These are phyloP conservation scores for Fraxinus albicans DNA, from an alignment of 305 asterid species.

Conservation along the genomic window DNA sequence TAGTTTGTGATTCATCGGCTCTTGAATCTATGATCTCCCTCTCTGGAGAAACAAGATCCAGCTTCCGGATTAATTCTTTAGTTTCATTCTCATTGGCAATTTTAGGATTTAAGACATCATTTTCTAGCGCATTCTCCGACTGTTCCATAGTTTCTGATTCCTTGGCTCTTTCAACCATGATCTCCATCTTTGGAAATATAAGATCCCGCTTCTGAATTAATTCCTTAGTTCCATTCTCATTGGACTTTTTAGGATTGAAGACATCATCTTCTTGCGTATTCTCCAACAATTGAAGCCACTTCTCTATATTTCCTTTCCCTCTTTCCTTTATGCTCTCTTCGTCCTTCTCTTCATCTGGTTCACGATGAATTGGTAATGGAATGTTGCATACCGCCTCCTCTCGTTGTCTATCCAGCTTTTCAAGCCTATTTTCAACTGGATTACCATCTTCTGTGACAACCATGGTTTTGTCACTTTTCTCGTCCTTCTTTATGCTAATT, in stretches of 20 bases:
- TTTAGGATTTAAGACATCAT: constrained; percentile 24
- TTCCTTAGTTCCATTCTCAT: constrained; percentile 33
- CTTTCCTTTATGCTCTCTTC: constrained; percentile 78
- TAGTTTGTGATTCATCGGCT: not conserved
- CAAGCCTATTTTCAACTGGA: constrained; percentile 47
- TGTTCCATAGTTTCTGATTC: not conserved
- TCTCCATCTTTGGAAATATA: not conserved
- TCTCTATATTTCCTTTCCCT: constrained; percentile 89
- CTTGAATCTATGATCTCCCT: not conserved
- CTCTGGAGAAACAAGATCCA: constrained; percentile 33
- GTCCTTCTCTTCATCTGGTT: constrained; percentile 59
- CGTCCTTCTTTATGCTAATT: constrained; percentile 28
- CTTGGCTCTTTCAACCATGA: not conserved
- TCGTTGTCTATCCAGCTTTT: constrained; percentile 40
- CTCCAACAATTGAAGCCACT: constrained; percentile 83
- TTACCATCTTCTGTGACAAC: constrained; percentile 32
- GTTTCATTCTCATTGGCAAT: constrained; percentile 27
- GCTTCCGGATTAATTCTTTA: constrained; percentile 42
- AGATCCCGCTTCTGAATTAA: constrained; percentile 49
- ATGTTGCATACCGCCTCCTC: constrained; percentile 40
- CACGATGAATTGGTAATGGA: constrained; percentile 49
- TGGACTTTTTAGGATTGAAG: constrained; percentile 22
- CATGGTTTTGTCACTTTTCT: constrained; percentile 17
- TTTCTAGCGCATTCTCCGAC: constrained; percentile 41
- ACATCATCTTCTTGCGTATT: constrained; percentile 35